phyloP scores from a whole-genome alignment of 768 basidiomycete species.

The Agrocybe chaxingu region DNA sequence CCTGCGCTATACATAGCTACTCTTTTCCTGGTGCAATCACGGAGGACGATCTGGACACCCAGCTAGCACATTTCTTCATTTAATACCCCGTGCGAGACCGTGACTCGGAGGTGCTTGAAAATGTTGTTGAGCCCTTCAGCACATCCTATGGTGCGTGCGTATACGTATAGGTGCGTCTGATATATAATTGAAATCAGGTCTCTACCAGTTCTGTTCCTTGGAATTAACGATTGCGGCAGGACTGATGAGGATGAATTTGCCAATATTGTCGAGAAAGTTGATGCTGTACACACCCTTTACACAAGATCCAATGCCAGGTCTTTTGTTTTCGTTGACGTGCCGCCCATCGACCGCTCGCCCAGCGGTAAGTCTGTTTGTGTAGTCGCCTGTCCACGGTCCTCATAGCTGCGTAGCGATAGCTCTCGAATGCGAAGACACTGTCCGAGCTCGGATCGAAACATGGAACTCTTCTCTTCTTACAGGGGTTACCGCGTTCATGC shows the following conservation, averaged over 20 bases:
- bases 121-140: no score
- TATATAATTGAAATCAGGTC: no score
- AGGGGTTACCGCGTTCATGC: constrained; percentile 21
- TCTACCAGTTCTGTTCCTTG: constrained; percentile 26
- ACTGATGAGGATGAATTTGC: constrained; percentile 25
- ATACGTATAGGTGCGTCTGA: no score
- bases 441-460: constrained; percentile 8
- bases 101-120: no score
- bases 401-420: background rate
- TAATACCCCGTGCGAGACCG: no score
- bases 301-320: constrained; percentile 28
- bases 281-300: constrained; percentile 25
- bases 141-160: no score
- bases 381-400: background rate
- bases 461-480: constrained; percentile 30
- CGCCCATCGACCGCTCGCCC: constrained; percentile 34
- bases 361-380: constrained; percentile 19
- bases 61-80: no score
- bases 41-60: no score
- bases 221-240: constrained; percentile 38
- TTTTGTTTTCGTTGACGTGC: constrained; percentile 35
- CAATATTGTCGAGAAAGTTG: constrained; percentile 22
- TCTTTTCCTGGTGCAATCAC: no score
- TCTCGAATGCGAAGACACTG: background rate
- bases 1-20: no score